A percentile compares a stretch with the other conserved stretches of the same genome.
phyloP scores from a whole-genome alignment of 106 monocot species.

The Narthecium ossifragum region DNA sequence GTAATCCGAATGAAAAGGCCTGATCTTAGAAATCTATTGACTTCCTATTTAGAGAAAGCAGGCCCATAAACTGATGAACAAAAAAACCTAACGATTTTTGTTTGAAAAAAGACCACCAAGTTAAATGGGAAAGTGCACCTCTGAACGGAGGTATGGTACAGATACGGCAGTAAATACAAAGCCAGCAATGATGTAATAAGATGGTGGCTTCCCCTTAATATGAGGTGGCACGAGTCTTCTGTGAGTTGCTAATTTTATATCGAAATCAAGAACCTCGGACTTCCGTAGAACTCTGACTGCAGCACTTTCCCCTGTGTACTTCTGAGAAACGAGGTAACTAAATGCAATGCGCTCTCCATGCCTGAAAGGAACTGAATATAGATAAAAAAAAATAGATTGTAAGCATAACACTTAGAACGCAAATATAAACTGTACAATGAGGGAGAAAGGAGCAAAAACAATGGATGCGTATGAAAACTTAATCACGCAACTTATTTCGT shows the following conservation, averaged over 20 bases:
- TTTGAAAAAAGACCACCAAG: too few species aligned
- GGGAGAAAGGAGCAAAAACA: background rate
- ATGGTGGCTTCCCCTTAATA: constrained; percentile 81
- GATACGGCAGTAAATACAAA: constrained; percentile 91
- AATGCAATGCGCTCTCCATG: constrained; percentile 99
- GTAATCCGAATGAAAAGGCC: too few species aligned
- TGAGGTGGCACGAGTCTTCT: constrained; percentile 82
- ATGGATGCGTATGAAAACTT: too few species aligned
- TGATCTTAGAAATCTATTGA: too few species aligned
- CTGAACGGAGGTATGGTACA: constrained; percentile 97
- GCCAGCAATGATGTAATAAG: constrained; percentile 97
- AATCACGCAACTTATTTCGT: too few species aligned
- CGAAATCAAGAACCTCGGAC: constrained; percentile 56
- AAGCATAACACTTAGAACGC: too few species aligned
- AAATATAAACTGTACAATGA: too few species aligned
- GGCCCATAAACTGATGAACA: too few species aligned
- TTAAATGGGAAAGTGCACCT: constrained; percentile 38
- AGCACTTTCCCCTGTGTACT: constrained; percentile 86
- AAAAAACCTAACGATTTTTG: background rate
- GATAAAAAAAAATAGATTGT: too few species aligned
- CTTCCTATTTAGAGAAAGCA: too few species aligned
- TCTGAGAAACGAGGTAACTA: constrained; percentile 98
- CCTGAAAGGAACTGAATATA: constrained; percentile 93
- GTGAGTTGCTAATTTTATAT: constrained; percentile 62
- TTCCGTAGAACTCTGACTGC: constrained; percentile 68